phyloP scores from a whole-genome alignment of 2,329 filamentous ascomycete genomes.

The Fusarium newnesense region DNA sequence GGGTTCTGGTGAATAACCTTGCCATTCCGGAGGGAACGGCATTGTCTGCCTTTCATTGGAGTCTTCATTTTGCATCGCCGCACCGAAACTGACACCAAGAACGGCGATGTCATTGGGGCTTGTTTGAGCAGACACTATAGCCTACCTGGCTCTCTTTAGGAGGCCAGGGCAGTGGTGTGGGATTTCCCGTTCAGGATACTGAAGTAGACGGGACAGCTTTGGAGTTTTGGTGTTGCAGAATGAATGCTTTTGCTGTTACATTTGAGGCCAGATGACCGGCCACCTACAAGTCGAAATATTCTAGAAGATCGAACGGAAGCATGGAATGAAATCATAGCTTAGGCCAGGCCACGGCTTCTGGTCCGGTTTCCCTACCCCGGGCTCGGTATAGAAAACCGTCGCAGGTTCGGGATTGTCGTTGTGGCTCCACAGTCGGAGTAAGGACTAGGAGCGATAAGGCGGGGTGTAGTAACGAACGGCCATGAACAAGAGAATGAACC shows the following conservation, averaged over 20 bases:
- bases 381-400: conserved; percentile 34
- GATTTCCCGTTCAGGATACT: neutral
- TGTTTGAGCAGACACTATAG: conserved; percentile 30
- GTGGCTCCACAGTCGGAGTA: conserved; percentile 34
- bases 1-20: conserved; percentile 18
- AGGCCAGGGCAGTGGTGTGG: conserved; percentile 14
- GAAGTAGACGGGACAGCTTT: neutral
- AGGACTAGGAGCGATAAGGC: conserved; percentile 19
- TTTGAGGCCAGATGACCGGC: neutral
- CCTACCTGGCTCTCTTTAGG: conserved; percentile 16
- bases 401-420: conserved; percentile 32
- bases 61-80: conserved; percentile 42
- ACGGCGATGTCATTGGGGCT: conserved; percentile 33
- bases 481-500: conserved; percentile 40
- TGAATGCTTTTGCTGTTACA: conserved; percentile 11
- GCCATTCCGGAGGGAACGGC: conserved; percentile 24
- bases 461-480: conserved; percentile 21
- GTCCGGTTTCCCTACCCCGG: conserved; percentile 30
- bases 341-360: conserved; percentile 24
- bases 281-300: conserved; percentile 7
- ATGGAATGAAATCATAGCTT: conserved; percentile 30
- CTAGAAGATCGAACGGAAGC: conserved; percentile 11
- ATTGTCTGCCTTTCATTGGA: conserved; percentile 28
- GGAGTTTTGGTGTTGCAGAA: neutral
- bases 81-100: conserved; percentile 35